Percentiles rank a stretch among this genome's conserved stretches.
phyloP scores from a whole-genome alignment of 2,329 filamentous ascomycete genomes.

The Nemania serpens region DNA sequence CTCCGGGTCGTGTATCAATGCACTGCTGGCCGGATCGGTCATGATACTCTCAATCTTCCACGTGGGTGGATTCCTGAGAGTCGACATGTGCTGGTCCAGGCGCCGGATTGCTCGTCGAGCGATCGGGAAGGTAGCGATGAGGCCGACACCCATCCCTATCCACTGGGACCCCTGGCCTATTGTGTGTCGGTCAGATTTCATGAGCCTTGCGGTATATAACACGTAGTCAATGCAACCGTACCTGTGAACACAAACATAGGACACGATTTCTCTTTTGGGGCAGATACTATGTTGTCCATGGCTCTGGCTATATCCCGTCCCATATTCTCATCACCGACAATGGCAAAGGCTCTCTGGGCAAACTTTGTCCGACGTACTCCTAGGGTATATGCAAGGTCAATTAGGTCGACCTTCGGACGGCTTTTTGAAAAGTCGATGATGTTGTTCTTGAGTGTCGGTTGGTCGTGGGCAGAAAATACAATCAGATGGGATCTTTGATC shows the following conservation, averaged over 20 bases:
- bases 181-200: too few relatives aligned
- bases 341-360: too few relatives aligned
- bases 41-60: conserved; percentile 22
- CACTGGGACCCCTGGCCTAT: conserved; percentile 36
- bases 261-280: too few relatives aligned
- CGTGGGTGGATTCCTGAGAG: conserved; percentile 5
- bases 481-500: neutral
- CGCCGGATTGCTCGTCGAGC: conserved; percentile 9
- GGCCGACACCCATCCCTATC: conserved; percentile 29
- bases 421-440: too few relatives aligned
- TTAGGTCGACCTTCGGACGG: too few relatives aligned
- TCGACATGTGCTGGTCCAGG: conserved; percentile 27
- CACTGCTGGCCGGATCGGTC: neutral
- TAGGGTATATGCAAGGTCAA: too few relatives aligned
- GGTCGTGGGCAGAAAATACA: neutral
- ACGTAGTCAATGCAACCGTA: too few relatives aligned
- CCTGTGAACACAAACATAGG: conserved; percentile 33
- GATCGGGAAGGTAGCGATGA: conserved; percentile 13
- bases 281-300: too few relatives aligned
- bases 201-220: too few relatives aligned
- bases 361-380: too few relatives aligned
- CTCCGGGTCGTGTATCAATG: neutral
- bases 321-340: too few relatives aligned
- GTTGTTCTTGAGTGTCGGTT: neutral
- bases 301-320: too few relatives aligned